phyloP scores from a whole-genome alignment of 2,329 filamentous ascomycete species.

The Capronia americana region DNA sequence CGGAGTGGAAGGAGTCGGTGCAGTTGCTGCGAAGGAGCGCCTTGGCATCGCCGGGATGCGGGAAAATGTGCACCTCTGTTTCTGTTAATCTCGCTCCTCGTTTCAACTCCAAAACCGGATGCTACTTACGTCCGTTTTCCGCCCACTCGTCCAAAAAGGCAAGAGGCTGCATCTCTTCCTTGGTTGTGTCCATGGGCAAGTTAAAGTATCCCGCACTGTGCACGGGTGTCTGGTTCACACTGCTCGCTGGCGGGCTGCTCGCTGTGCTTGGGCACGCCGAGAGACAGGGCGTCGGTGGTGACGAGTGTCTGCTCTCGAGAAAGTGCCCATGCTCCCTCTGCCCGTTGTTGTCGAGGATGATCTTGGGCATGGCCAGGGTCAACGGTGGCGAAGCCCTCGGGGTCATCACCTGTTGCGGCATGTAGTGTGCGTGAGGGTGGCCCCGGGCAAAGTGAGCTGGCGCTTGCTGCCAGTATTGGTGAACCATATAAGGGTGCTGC shows the following conservation, averaged over 20 bases:
- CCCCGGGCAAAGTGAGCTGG: constrained; percentile 60
- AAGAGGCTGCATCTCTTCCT: constrained; percentile 39
- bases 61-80: constrained; percentile 41
- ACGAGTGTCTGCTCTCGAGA: constrained; percentile 58
- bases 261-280: constrained; percentile 84
- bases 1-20: constrained; percentile 16
- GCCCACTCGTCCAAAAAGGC: constrained; percentile 36
- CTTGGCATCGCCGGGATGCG: constrained; percentile 41
- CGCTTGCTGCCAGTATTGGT: constrained; percentile 46
- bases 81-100: constrained; percentile 1
- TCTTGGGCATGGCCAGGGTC: constrained; percentile 63
- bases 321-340: constrained; percentile 39
- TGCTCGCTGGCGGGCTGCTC: constrained; percentile 80
- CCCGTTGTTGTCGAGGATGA: constrained; percentile 36
- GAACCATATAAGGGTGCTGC: constrained; percentile 44
- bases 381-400: constrained; percentile 77
- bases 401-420: constrained; percentile 59
- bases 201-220: constrained; percentile 39
- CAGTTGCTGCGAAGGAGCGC: constrained; percentile 36
- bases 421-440: constrained; percentile 50
- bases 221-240: constrained; percentile 50
- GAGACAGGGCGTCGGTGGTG: constrained; percentile 84
- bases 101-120: constrained; percentile 17
- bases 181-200: constrained; percentile 35
- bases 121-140: constrained; percentile 39